Evolutionary conservation across 352 stramenopile species (phyloP), one percentile per base, ranked within the genome.

Genomic region (Stephanocyclus meneghinianus): DNA sequence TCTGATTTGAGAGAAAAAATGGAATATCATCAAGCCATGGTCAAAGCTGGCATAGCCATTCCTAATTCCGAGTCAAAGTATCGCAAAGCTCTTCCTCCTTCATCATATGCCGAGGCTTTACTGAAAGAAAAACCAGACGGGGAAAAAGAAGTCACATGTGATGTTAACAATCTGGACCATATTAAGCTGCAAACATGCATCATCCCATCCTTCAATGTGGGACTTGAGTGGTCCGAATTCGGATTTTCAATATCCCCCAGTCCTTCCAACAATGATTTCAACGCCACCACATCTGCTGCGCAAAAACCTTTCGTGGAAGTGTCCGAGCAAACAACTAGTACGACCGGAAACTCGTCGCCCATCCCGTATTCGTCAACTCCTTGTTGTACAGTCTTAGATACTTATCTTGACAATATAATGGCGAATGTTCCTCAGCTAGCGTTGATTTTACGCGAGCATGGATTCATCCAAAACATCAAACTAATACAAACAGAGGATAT

Each of bases 351-450:
- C 18, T 66, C 62, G 15, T 50, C 61, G 37, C 18, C 37, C 3
- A 29, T 55, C 15, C 45, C 48, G 7, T 68, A 60, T 42, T 60
- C 67, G 11, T 71, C 57, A 11, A 78, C 84, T 9, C 82, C 86
- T 32, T 53, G 90, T 16, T 91, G 71, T 18, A 91, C 87, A 2
- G 85, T 91, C 6, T 61, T 93, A 13, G 87, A 93, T 82, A 81
- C 83, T 9, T 93, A 93, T 71, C 66, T 93, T 0, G 89, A 93
- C 57, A 92, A 92, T 75, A 76, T 93, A 21, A 93, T 93, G 77
- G 81, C 87, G 9, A 93, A 93, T 78, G 85, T 93, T 15, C 89
- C 89, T n/a, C 89, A 93, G 71, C 71, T 93, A 1, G 89, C 89
- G 0, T 77, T 93, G 32, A 86, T 88, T 61, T 59, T 93, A 42